Base-by-base conservation (phyloP, 1,284 basidiomycete species). In the Boletus mariae region DNA sequence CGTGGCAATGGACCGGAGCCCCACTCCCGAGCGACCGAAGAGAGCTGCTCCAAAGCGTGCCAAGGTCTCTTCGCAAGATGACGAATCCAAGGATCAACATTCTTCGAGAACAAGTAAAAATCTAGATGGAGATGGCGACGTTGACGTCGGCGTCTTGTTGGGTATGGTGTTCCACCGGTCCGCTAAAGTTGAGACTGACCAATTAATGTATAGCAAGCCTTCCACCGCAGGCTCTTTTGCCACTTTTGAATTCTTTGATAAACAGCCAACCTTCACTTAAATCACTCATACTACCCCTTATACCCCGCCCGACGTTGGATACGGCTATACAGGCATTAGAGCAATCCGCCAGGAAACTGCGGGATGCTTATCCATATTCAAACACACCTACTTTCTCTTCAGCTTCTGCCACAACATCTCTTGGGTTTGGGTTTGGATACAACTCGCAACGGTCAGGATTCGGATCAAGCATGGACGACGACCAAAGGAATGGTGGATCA, bases 321-420 rank as follows among this genome's bases (percentile, higher is more conserved):
- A 83, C 79, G 26, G 89, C 87, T 17, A 68, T 83, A 28, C 80
- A 87, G 61, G 82, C 83, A n/a, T 70, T 92, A 35, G 77, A 78
- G 38, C 78, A 77, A 55, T 83, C 86, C 20, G 80, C 85, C 34
- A 83, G 80, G 72, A 86, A 84, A 65, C 76, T 92, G 38, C 80
- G 81, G 46, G 88, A 91, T 52, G 85, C 88, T 17, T 89, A 88
- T 65, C 89, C 89, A 8, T 92, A 90, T 68, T 90, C 89, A 3
- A 84, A 75, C 47, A 59, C 73, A 3, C 60, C 75, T 5, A 58
- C 73, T 11, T 72, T 73, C 49, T 65, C 73, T 7, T 74, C 75
- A 34, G 55, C 66, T 17, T 59, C 69, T 40, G 61, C 72, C 3
- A 64, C 64, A 23, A 63, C 69, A 11, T 66, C 70, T 29, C 72